A percentile compares a stretch with the other conserved stretches of the same genome.
Conservation (phyloP, 129 eudicot genomes). For the Flaveria trinervia region DNA sequence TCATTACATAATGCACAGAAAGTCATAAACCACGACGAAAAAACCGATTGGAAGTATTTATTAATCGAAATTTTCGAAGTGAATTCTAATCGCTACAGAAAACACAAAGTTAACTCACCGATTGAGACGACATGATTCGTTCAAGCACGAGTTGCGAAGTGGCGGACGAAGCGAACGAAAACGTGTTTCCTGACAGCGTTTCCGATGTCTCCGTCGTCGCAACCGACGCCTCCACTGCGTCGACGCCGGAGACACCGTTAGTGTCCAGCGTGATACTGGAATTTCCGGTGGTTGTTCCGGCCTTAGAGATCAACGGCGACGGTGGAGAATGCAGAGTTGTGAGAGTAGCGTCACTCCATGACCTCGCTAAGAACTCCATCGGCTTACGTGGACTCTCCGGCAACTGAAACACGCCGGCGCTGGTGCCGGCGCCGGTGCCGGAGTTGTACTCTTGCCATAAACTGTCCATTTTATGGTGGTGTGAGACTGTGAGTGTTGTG, state of each 20-base stretch:
- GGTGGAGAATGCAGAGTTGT: slow-evolving; percentile 65
- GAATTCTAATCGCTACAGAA: neutral
- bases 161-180: slow-evolving; percentile 92
- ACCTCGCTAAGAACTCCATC: slow-evolving; percentile 88
- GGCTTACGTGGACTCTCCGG: slow-evolving; percentile 92
- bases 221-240: slow-evolving; percentile 34
- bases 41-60: neutral
- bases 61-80: neutral
- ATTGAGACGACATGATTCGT: slow-evolving; percentile 98
- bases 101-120: slow-evolving; percentile 48
- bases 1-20: neutral
- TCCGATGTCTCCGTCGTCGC: slow-evolving; percentile 8
- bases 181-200: slow-evolving; percentile 62
- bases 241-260: slow-evolving; percentile 3
- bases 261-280: slow-evolving; percentile 15
- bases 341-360: slow-evolving; percentile 85
- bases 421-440: slow-evolving; percentile 14
- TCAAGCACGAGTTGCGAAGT: slow-evolving; percentile 98
- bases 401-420: slow-evolving; percentile 50
- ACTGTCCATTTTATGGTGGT: slow-evolving; percentile 48
- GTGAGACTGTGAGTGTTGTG: slow-evolving; percentile 18
- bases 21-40: neutral
- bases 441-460: slow-evolving; percentile 53
- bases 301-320: slow-evolving; percentile 36
- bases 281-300: slow-evolving; percentile 26